Evolutionary conservation across 768 basidiomycete genomes (phyloP), one percentile per base, ranked within the genome.

Genomic region (Leccinum variicolor): DNA sequence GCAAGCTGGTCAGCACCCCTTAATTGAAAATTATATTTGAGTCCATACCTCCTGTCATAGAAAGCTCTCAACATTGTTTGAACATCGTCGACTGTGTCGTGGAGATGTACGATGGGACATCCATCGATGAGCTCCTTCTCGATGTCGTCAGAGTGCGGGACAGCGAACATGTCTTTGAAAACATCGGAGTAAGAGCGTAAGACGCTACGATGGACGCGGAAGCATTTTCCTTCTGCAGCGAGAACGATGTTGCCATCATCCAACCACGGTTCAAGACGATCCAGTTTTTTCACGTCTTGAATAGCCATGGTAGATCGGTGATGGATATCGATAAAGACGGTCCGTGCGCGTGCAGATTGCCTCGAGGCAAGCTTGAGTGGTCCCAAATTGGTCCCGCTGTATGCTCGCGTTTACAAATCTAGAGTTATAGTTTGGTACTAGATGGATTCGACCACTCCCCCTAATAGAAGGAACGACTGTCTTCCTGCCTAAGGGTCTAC

Each of bases 201-300:
- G 33, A 70, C 47, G 19, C 60, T 65, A 19, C 72, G 66, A 47
- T 75, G 72, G 14, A 75, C 72, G 10, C 69, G 68, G 46, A 75
- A 75, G 13, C 57, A 57, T 55, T 64, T 71, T 6, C 46, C 56
- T 25, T 68, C 59, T 11, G 59, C 66, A 11, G 60, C 54, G 10
- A 74, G 64, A 49, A 74, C 45, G 39, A 74, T 59, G 43, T 64
- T 72, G 0, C 73, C 73, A n/a, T 74, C 73, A 2, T 69, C 63
- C 11, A 66, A 45, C 70, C 72, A 73, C 6, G 62, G 61, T 4
- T 64, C 48, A 8, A 62, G 62, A 23, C 55, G 53, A 4, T 62
- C 60, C 11, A 33, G 19, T 15, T 33, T 17, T 19, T 6, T 3
- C 10, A 19, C 25, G 5, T 50, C 55, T 19, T 43, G 55, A 15